Evolutionary conservation across 2,329 filamentous ascomycete genomes (phyloP).

Genomic region (Sodiomyces alkalinus): DNA sequence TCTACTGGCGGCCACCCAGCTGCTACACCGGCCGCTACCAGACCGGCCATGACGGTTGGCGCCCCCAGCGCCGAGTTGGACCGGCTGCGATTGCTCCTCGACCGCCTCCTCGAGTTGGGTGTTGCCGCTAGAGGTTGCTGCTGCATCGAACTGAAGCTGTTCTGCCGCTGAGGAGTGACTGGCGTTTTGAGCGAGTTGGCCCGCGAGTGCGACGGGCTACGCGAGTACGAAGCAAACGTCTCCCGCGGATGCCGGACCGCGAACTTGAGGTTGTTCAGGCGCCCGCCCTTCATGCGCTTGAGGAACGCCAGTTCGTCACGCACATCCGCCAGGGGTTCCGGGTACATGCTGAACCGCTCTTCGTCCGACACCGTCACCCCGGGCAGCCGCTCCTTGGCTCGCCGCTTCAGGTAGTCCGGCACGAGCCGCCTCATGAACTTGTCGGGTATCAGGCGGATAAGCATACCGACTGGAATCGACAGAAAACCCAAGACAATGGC

Average conservation of each 20-base stretch:
- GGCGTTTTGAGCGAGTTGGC: slow-evolving; percentile 47
- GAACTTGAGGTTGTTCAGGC: slow-evolving; percentile 68
- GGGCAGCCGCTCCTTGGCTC: slow-evolving; percentile 27
- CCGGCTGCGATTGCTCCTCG: slow-evolving; percentile 49
- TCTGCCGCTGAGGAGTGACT: slow-evolving; percentile 45
- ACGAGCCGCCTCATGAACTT: slow-evolving; percentile 39
- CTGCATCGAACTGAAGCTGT: slow-evolving; percentile 31
- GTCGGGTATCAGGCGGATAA: slow-evolving; percentile 75
- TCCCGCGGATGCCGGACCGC: slow-evolving; percentile 62
- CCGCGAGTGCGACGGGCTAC: slow-evolving; percentile 48
- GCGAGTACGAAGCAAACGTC: slow-evolving; percentile 44
- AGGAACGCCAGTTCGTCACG: slow-evolving; percentile 70
- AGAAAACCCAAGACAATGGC: slow-evolving; percentile 70
- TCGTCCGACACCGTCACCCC: slow-evolving; percentile 49
- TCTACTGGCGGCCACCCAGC: slow-evolving; percentile 64
- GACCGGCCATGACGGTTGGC: slow-evolving; percentile 69
- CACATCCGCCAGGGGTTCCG: slow-evolving; percentile 57
- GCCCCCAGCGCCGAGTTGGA: slow-evolving; percentile 60
- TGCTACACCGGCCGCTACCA: slow-evolving; percentile 61
- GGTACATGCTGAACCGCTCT: slow-evolving; percentile 51
- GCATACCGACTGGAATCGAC: slow-evolving; percentile 71
- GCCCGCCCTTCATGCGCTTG: slow-evolving; percentile 66
- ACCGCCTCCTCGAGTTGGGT: slow-evolving; percentile 47
- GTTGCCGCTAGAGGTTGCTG: slow-evolving; percentile 37
- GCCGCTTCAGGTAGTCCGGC: slow-evolving; percentile 35